Conservation (phyloP, 371 early-diverging fungal genomes). For the Mucor racemosus region DNA sequence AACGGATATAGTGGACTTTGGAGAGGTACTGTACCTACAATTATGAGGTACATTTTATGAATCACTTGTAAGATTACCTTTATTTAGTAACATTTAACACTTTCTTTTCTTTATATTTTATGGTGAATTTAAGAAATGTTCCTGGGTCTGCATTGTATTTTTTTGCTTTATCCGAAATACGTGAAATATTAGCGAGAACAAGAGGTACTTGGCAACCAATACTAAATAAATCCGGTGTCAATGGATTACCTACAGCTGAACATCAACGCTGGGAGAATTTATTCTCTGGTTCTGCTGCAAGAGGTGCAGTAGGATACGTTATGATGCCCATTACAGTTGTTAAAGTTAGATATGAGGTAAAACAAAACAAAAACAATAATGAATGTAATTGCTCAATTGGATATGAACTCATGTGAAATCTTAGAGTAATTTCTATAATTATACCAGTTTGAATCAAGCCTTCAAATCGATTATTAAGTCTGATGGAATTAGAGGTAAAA, state of each 20-base stretch:
- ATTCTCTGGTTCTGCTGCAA: slow-evolving; percentile 80
- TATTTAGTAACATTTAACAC: slow-evolving; percentile 3
- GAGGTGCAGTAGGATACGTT: slow-evolving; percentile 84
- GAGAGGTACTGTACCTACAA: slow-evolving; percentile 89
- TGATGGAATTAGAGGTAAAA: slow-evolving; percentile 63
- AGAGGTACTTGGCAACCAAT: slow-evolving; percentile 42
- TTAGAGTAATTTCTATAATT: slow-evolving; percentile 84
- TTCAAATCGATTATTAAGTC: slow-evolving; percentile 63
- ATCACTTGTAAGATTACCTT: neutral
- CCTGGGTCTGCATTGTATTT: slow-evolving; percentile 89
- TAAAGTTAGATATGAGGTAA: slow-evolving; percentile 91
- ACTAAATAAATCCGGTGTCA: slow-evolving; percentile 20
- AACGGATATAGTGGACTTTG: slow-evolving; percentile 82
- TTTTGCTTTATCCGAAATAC: slow-evolving; percentile 60
- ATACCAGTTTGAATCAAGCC: slow-evolving; percentile 68
- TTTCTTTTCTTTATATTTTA: neutral
- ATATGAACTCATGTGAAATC: neutral
- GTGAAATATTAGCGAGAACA: slow-evolving; percentile 45
- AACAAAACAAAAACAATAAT: neutral
- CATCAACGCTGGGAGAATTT: slow-evolving; percentile 67
- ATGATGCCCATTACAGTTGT: slow-evolving; percentile 96
- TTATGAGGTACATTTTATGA: slow-evolving; percentile 66
- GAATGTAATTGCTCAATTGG: too few relatives aligned
- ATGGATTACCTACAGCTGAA: slow-evolving; percentile 20
- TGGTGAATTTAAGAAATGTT: slow-evolving; percentile 62